These are phyloP conservation scores for Ulota crispa DNA, from an alignment of 225 moss, liverwort and hornwort genomes.

Conservation along the genomic window DNA sequence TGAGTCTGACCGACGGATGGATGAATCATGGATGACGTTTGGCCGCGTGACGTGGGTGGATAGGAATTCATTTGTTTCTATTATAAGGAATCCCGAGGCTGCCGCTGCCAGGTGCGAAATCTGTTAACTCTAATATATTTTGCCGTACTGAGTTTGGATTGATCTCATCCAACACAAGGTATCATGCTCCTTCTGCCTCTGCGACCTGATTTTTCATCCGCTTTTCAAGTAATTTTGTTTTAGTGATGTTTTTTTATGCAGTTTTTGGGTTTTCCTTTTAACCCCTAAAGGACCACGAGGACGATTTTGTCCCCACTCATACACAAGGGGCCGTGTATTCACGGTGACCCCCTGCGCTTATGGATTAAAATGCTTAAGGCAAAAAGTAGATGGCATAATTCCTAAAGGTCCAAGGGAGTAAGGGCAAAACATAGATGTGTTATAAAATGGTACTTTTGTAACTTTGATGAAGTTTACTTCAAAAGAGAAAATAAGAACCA, in stretches of 20 bases:
- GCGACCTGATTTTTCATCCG: neutral
- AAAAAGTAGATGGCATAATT: no score
- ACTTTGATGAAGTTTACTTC: no score
- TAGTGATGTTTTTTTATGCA: neutral
- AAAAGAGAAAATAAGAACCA: no score
- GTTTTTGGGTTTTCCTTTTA: neutral
- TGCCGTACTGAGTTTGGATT: neutral
- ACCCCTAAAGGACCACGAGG: no score
- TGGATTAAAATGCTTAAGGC: no score
- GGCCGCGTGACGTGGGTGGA: conserved; percentile 27
- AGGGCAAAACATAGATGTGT: no score
- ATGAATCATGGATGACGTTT: neutral
- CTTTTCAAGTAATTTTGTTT: neutral
- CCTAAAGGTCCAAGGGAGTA: no score
- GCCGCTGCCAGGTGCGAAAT: neutral
- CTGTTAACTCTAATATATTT: neutral
- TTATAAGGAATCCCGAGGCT: neutral
- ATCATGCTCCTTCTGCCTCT: neutral
- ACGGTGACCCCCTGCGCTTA: no score
- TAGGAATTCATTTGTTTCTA: conserved; percentile 10
- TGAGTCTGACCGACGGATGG: neutral
- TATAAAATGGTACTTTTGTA: no score
- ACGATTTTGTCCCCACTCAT: no score
- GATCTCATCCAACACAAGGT: neutral
- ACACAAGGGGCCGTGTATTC: no score